Percentiles rank a stretch among this genome's conserved stretches.
Evolutionary conservation across 345 rosid genomes (phyloP).

Genomic region (Lumnitzera littorea): DNA sequence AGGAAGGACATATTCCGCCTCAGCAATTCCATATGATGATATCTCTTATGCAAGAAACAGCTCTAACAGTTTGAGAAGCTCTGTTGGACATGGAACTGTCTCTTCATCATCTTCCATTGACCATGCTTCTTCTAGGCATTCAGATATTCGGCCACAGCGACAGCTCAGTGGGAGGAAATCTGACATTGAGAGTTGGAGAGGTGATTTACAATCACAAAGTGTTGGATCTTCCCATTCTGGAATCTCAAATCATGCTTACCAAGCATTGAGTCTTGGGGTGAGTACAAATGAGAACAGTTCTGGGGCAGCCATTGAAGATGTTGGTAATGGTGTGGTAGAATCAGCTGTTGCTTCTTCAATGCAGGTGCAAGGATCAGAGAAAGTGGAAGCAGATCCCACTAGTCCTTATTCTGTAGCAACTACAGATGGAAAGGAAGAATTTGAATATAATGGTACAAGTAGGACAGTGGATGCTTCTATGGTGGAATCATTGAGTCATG

Average conservation of each 20-base stretch:
- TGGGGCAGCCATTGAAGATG: conserved; percentile 22
- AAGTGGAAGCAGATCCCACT: conserved; percentile 20
- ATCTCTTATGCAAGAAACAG: conserved; percentile 58
- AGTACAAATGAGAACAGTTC: conserved; percentile 30
- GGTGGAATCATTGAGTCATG: conserved; percentile 22
- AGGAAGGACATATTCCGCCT: conserved; percentile 56
- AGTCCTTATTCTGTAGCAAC: conserved; percentile 16
- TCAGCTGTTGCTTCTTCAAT: conserved; percentile 27
- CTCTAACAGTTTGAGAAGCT: conserved; percentile 74
- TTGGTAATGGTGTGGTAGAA: conserved; percentile 26
- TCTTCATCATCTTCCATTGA: conserved; percentile 87
- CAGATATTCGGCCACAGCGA: conserved; percentile 52
- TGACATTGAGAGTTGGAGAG: conserved; percentile 60
- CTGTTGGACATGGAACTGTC: conserved; percentile 57
- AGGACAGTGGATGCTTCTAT: conserved; percentile 33
- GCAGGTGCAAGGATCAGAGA: conserved; percentile 24
- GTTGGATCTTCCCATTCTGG: conserved; percentile 47
- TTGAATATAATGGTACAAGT: conserved; percentile 22
- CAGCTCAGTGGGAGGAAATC: conserved; percentile 64
- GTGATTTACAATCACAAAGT: conserved; percentile 57
- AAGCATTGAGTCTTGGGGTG: conserved; percentile 42
- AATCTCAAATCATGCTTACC: conserved; percentile 40
- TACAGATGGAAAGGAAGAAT: conserved; percentile 14
- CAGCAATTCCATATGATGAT: conserved; percentile 58
- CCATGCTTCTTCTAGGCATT: conserved; percentile 54